Base-by-base conservation (phyloP, 106 monocot genomes). In the Dioscorea zingiberensis region DNA sequence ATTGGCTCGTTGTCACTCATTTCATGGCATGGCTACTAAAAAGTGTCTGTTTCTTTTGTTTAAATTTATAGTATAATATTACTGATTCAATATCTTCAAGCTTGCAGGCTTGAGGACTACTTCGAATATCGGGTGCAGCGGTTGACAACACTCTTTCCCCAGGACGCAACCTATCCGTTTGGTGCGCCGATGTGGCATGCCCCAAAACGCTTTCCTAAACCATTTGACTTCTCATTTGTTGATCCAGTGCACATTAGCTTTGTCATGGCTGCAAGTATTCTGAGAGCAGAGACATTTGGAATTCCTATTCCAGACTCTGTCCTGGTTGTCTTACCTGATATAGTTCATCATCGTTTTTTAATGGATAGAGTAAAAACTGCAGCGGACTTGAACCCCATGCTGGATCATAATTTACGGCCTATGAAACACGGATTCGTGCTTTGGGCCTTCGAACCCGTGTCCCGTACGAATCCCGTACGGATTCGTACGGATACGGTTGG, bases 111-210 rank as follows among this genome's bases (percentile, higher is more conserved):
- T 77, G 95, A 95, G 68, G 95, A 91, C 55, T 91, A 88, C 81
- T 95, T 85, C 65, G 68, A 80, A 54, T 88, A 91, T 55, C 88
- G 91, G 7, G 85, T 95, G 61, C 88, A 95, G 71, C 95, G 88
- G 57, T 69, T 95, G 27, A 95, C 85, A 7, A 91, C 69, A 66
- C 91, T 85, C 51, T 95, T 95, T 69, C 91, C 95, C 14, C 88
- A 91, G 78, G 85, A 95, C 29, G 57, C 91, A 7, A 68, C 56
- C 23, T 91, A 85, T 25, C 85, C 85, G 71, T 78, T 84, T 4
- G 87, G 85, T 22, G 65, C 85, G 48, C 78, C 70, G n/a, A 91
- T 95, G 74, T 95, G 95, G 95, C 88, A 91, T 30, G 91, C 91
- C 11, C 95, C 95, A 17, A 91, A 95, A 65, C 71, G 95, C 24